These are phyloP conservation scores for Pharus latifolius DNA, from an alignment of 176 grass and related monocot genomes.

Conservation along the genomic window DNA sequence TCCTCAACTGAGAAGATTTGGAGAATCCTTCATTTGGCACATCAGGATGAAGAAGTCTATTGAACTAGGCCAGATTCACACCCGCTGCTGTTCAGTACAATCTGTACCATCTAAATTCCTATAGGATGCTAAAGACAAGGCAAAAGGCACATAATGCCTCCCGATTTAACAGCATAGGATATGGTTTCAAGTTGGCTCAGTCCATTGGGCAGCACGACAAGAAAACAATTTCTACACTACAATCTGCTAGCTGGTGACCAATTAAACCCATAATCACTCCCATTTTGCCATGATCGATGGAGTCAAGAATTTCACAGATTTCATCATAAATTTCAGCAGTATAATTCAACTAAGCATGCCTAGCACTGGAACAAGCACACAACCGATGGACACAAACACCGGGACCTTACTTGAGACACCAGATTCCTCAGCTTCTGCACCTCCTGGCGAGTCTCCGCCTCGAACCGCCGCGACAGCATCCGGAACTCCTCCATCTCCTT, in stretches of 20 bases:
- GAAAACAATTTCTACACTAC: background rate
- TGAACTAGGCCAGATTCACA: too few relatives aligned
- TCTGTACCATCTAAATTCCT: background rate
- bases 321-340: constrained; percentile 15
- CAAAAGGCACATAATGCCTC: too few relatives aligned
- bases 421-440: constrained; percentile 47
- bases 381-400: constrained; percentile 9
- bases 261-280: constrained; percentile 8
- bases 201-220: constrained; percentile 18
- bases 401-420: constrained; percentile 55
- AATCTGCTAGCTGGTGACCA: background rate
- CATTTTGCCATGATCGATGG: background rate
- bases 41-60: too few relatives aligned
- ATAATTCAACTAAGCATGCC: constrained; percentile 1
- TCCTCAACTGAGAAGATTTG: too few relatives aligned
- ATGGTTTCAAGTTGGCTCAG: constrained; percentile 6
- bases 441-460: constrained; percentile 32
- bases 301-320: background rate
- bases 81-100: background rate
- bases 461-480: constrained; percentile 32
- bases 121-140: background rate
- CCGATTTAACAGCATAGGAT: constrained; percentile 6
- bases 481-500: constrained; percentile 71
- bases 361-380: constrained; percentile 13
- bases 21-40: too few relatives aligned